Evolutionary conservation across 208 protist genomes (phyloP).

Genomic region (Vickermania spadyakhi): DNA sequence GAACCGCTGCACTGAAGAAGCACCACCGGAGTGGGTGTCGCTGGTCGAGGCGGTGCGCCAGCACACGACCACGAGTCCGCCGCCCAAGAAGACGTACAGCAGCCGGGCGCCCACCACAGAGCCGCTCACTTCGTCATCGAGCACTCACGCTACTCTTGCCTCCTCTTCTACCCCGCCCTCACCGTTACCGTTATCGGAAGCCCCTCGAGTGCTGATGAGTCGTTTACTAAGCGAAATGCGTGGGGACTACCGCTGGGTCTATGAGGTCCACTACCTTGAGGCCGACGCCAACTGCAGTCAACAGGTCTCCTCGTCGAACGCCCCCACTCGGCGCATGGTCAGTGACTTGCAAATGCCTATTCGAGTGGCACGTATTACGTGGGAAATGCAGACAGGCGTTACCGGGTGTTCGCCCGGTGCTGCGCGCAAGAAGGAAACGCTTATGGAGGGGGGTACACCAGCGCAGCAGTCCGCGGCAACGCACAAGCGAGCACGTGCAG

Average conservation of each 20-base stretch:
- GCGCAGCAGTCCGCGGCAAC: no score
- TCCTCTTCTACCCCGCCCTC: not conserved
- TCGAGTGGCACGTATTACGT: slow-evolving; percentile 50
- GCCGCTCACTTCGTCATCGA: no score
- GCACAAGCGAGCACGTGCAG: no score
- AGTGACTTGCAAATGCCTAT: slow-evolving; percentile 69
- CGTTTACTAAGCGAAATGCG: slow-evolving; percentile 24
- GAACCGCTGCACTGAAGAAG: not conserved
- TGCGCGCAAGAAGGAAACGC: no score
- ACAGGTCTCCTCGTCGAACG: not conserved
- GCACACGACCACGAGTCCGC: not conserved
- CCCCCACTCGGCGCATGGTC: not conserved
- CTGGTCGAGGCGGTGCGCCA: not conserved
- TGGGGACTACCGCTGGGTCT: slow-evolving; percentile 27
- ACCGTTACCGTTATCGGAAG: not conserved
- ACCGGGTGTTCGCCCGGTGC: no score
- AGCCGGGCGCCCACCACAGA: not conserved
- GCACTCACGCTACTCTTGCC: not conserved
- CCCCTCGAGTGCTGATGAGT: slow-evolving; percentile 9
- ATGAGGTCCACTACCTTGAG: slow-evolving; percentile 27
- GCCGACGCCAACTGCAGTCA: slow-evolving; percentile 20
- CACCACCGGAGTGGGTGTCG: not conserved
- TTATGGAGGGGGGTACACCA: no score
- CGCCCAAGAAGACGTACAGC: not conserved
- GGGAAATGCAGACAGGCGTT: slow-evolving; percentile 11